These are phyloP conservation scores for Maudiozyma bulderi DNA, from an alignment of 805 yeast genomes.

Conservation along the genomic window DNA sequence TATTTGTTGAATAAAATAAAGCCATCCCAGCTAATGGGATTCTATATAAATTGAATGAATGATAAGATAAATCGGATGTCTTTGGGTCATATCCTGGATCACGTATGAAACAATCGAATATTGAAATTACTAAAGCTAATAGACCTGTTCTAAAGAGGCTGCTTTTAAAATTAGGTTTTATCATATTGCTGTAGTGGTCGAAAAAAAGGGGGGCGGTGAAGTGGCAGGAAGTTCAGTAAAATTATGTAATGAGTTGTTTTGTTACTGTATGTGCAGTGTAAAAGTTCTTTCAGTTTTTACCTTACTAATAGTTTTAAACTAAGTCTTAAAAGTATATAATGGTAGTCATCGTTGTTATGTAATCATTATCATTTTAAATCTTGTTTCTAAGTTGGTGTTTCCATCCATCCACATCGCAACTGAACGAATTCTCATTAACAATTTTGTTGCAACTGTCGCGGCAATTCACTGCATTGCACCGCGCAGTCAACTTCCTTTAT, in stretches of 20 bases:
- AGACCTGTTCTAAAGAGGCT: background rate
- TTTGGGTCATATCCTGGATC: background rate
- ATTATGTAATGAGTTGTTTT: background rate
- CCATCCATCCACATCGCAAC: too few relatives aligned
- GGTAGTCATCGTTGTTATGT: background rate
- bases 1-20: background rate
- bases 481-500: too few relatives aligned
- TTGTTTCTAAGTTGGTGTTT: too few relatives aligned
- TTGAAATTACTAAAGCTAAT: background rate
- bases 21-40: slow-evolving; percentile 1
- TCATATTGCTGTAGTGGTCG: background rate
- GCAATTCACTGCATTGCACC: too few relatives aligned
- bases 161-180: background rate
- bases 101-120: background rate
- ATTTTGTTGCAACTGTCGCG: too few relatives aligned
- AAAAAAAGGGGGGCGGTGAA: background rate
- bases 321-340: background rate
- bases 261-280: background rate
- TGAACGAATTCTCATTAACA: too few relatives aligned
- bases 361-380: background rate
- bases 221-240: background rate
- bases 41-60: slow-evolving; percentile 1
- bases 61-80: background rate
- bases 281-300: too few relatives aligned
- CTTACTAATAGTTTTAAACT: too few relatives aligned